Evolutionary conservation across 1,139 yeast genomes (phyloP), one percentile per base, ranked within the genome.

Genomic region (Taphrina confusa): DNA sequence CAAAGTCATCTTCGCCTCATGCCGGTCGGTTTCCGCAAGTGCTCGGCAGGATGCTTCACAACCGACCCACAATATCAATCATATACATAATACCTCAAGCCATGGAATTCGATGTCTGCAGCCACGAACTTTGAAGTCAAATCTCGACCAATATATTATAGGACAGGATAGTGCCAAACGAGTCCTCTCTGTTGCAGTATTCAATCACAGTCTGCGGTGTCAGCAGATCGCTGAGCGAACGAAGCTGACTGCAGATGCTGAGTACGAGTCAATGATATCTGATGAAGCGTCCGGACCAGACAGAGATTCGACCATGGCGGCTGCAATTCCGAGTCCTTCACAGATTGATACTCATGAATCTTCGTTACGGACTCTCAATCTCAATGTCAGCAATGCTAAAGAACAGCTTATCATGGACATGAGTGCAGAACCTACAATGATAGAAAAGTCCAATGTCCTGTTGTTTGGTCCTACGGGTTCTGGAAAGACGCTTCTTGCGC

Each of bases 381-480:
- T 20, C 6, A 12, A 42, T 27, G 31, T 11, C 9, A 51, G 37
- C 20, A 28, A 22, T 8, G 33, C 45, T 25, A 28, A 30, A 36
- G 52, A 28, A 20, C 49, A 34, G 25, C 30, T 40, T 9, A 33
- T 22, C 31, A 30, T 22, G 36, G 45, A 65, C 36, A 75, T 71
- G 56, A 72, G 72, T 1, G 75, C 74, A 55, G 63, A 60, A 16
- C 64, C 54, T 16, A 66, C 76, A 25, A 76, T 75, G 52, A 67
- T 80, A 52, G 80, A 79, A 59, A 80, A 80, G 64, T 78, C 83
- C 28, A 80, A 80, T 66, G 76, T 80, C 1, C 66, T 80, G 54
- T 69, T 80, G 3, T 68, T 80, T n/a, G 83, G 83, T 0, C 83
- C 83, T 0, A 78, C 82, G 4, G 83, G 83, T 0, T 77, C 82